Percentiles rank a stretch among this genome's conserved stretches.
Evolutionary conservation across 176 grass and related monocot species (phyloP).

Genomic region (maize (Zea mays)): Zm-B73-REFERENCE-NAM-5.0 NC_050097.1:28217501-28218000

Average conservation of each 20-base stretch:
- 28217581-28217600: slow-evolving; percentile 94
- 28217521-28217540: slow-evolving; percentile 84
- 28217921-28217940: slow-evolving; percentile 67
- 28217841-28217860: neutral
- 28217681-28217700: neutral
- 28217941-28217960: slow-evolving; percentile 47
- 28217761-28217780: slow-evolving; percentile 55
- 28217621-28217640: slow-evolving; percentile 60
- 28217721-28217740: slow-evolving; percentile 82
- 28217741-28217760: slow-evolving; percentile 73
- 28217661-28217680: slow-evolving; percentile 5
- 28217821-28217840: neutral
- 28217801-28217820: neutral
- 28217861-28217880: slow-evolving; percentile 50
- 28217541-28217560: slow-evolving; percentile 76
- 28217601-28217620: slow-evolving; percentile 73
- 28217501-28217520: slow-evolving; percentile 68
- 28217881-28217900: slow-evolving; percentile 73
- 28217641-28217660: slow-evolving; percentile 7
- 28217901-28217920: slow-evolving; percentile 75
- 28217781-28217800: neutral
- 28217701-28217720: slow-evolving; percentile 44
- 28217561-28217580: slow-evolving; percentile 92
- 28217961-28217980: neutral
- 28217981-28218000: slow-evolving; percentile 27